Evolutionary conservation across 2,329 filamentous ascomycete species (phyloP), one percentile per base, ranked within the genome.

Genomic region (Ceratocystis alfenasii): DNA sequence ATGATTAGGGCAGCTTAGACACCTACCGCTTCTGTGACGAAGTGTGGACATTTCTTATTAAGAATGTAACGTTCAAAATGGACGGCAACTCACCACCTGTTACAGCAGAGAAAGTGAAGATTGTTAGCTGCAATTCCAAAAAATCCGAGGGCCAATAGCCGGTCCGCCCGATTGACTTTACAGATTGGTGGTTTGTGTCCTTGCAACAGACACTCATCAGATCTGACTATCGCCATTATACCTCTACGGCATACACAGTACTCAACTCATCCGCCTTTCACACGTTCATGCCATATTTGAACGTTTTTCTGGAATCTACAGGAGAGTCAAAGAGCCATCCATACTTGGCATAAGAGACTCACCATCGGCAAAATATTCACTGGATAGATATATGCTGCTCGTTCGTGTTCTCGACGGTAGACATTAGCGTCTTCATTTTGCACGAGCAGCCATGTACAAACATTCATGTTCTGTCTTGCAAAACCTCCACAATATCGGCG

Each of bases 11-110:
- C 61, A 94, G 95, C 74, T 86, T 99, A 69, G 92, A 97, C 75
- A 97, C 94, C 17, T 99, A 99, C 80, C 88, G 94, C 71, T 99
- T 99, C 82, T 99, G 94, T 79, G 94, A 99, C 77, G 94, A 99
- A 78, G 94, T 99, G 67, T 99, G 94, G 94, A 99, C 94, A 1
- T 99, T 99, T 76, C 83, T 99, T 67, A 95, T 99, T 77, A 96
- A 96, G 78, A 94, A 97, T 70, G 92, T 97, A 66, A 91, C 87
- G n/a, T 97, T 99, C 80, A 99, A 99, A 79, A 87, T 97, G 79
- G 93, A 97, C 71, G 90, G 88, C 64, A 82, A 81, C 70, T 84
- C 83, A 66, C 83, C 86, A 68, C 83, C 84, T 0, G 85, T 97
- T 15, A 79, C 83, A 46, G 91, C 92, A 22, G 93, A 96, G 74